Evolutionary conservation across 441 rosid genomes (phyloP).

Genomic region (Gossypium trilobum): DNA sequence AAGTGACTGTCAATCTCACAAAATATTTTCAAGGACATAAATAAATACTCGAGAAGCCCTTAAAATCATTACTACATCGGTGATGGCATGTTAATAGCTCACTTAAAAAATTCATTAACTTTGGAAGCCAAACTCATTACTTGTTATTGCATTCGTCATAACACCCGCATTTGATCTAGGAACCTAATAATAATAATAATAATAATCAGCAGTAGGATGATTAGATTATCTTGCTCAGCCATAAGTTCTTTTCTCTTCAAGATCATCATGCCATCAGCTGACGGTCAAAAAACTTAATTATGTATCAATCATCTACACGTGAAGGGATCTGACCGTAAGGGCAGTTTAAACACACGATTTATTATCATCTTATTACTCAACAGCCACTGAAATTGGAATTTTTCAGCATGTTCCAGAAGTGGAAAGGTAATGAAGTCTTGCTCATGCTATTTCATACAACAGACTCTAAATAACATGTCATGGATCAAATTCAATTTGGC

Average conservation of each 20-base stretch:
- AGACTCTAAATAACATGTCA: neutral
- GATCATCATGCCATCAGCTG: neutral
- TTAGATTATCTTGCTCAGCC: neutral
- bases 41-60: neutral
- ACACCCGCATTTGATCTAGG: neutral
- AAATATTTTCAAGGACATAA: neutral
- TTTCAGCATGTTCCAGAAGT: neutral
- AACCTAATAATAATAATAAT: neutral
- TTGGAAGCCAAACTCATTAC: neutral
- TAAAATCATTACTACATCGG: neutral
- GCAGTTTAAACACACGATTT: neutral
- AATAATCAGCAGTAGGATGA: neutral
- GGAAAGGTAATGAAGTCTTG: neutral
- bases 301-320: neutral
- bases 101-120: neutral
- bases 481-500: neutral
- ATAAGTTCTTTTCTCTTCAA: neutral
- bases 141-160: neutral
- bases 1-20: neutral
- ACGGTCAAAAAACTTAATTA: neutral
- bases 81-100: neutral
- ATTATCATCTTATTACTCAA: neutral
- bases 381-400: neutral
- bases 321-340: neutral
- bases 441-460: neutral